phyloP scores from a whole-genome alignment of 1,284 basidiomycete genomes.

The Boletus semigastroideus region DNA sequence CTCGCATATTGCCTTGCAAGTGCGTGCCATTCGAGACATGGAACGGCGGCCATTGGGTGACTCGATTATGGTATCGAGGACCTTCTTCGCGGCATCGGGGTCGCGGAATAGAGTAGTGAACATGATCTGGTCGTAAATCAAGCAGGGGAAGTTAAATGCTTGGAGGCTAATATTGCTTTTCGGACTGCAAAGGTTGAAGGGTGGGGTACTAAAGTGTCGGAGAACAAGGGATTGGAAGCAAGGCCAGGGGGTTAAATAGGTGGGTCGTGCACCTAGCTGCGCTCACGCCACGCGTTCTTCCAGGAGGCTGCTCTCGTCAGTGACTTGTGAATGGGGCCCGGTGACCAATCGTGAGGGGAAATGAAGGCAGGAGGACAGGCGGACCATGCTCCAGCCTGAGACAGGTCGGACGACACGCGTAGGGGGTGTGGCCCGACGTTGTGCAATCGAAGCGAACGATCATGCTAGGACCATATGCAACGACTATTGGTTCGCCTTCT shows the following conservation, averaged over 20 bases:
- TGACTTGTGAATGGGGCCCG: slow-evolving; percentile 35
- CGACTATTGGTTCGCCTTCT: slow-evolving; percentile 8
- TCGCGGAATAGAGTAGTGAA: slow-evolving; percentile 58
- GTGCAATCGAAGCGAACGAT: slow-evolving; percentile 15
- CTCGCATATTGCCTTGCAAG: slow-evolving; percentile 68
- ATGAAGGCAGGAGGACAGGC: slow-evolving; percentile 23
- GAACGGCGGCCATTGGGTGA: slow-evolving; percentile 61
- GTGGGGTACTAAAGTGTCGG: slow-evolving; percentile 43
- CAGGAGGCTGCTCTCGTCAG: slow-evolving; percentile 26
- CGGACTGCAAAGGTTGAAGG: slow-evolving; percentile 30
- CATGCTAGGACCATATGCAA: slow-evolving; percentile 5
- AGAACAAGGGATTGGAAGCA: slow-evolving; percentile 46
- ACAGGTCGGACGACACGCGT: slow-evolving; percentile 27
- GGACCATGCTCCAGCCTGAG: slow-evolving; percentile 26
- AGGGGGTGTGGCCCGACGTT: slow-evolving; percentile 23
- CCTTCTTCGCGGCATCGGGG: slow-evolving; percentile 56
- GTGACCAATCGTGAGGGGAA: slow-evolving; percentile 28
- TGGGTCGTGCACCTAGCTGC: slow-evolving; percentile 26
- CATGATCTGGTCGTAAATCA: slow-evolving; percentile 52
- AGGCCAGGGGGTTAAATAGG: slow-evolving; percentile 28
- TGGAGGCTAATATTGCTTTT: slow-evolving; percentile 27
- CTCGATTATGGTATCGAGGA: slow-evolving; percentile 70
- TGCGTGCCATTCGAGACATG: slow-evolving; percentile 66
- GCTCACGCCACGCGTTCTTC: slow-evolving; percentile 30
- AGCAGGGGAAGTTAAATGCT: slow-evolving; percentile 40